Percentiles rank a stretch among this genome's conserved stretches.
phyloP scores from a whole-genome alignment of 73 alveolate genomes.

The Uronychia setigera region DNA sequence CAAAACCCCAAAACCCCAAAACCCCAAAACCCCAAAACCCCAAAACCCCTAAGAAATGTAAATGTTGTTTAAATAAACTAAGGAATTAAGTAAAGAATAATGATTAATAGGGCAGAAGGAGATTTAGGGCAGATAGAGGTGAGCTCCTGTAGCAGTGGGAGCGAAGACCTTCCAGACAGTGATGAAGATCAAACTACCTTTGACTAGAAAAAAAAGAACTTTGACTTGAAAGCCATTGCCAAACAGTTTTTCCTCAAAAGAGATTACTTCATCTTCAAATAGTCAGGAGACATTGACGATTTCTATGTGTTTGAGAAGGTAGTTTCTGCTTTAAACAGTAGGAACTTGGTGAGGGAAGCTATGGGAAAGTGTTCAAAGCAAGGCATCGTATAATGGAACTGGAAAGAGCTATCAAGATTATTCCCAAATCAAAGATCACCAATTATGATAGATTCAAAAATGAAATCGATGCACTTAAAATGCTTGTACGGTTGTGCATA shows the following conservation, averaged over 20 bases:
- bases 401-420: conserved; percentile 85
- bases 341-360: conserved; percentile 92
- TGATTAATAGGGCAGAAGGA: neutral
- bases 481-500: neutral
- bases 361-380: conserved; percentile 94
- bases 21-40: too few species aligned
- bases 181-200: neutral
- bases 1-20: too few species aligned
- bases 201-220: neutral
- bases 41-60: too few species aligned
- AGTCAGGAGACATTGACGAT: neutral
- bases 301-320: neutral
- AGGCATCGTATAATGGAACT: conserved; percentile 75
- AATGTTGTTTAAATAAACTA: too few species aligned
- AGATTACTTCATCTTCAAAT: neutral
- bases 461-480: conserved; percentile 41
- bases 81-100: too few species aligned
- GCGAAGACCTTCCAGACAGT: neutral
- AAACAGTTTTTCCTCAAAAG: neutral
- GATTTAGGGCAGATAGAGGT: neutral
- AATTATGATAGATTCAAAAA: conserved; percentile 40
- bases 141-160: neutral
- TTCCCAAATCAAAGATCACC: conserved; percentile 61
- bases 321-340: neutral
- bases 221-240: neutral